Percentiles rank a stretch among this genome's conserved stretches.
Conservation (phyloP, 1,139 yeast genomes). For the Taphrina betulina region DNA sequence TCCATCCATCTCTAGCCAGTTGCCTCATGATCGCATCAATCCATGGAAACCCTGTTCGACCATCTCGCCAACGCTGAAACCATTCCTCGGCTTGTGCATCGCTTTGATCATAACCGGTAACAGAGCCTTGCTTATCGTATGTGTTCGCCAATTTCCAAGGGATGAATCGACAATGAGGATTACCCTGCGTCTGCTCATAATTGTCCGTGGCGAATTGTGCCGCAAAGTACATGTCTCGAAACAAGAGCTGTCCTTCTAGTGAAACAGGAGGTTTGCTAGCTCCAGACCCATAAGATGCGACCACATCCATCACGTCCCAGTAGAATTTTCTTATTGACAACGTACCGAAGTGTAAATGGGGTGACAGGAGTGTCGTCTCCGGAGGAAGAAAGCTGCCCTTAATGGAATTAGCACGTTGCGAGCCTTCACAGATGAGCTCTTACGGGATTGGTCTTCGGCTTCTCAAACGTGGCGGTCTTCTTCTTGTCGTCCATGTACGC, state of each 20-base stretch:
- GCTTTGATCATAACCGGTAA: slow-evolving; percentile 6
- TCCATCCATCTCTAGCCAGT: slow-evolving; percentile 29
- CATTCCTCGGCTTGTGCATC: slow-evolving; percentile 25
- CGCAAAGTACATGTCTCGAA: slow-evolving; percentile 33
- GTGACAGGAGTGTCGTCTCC: slow-evolving; percentile 29
- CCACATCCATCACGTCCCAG: slow-evolving; percentile 26
- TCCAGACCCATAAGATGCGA: slow-evolving; percentile 17
- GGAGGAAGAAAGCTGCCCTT: slow-evolving; percentile 29
- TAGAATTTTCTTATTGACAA: slow-evolving; percentile 27
- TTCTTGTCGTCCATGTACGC: slow-evolving; percentile 24
- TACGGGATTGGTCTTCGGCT: slow-evolving; percentile 31
- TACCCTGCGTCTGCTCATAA: slow-evolving; percentile 28
- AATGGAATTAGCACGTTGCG: background rate
- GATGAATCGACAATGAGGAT: slow-evolving; percentile 29
- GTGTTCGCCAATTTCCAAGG: slow-evolving; percentile 28
- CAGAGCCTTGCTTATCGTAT: slow-evolving; percentile 8
- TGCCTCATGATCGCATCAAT: slow-evolving; percentile 33
- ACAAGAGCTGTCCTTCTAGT: slow-evolving; percentile 27
- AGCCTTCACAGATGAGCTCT: background rate
- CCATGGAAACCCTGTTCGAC: slow-evolving; percentile 33
- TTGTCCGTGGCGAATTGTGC: slow-evolving; percentile 24
- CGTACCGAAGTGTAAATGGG: slow-evolving; percentile 30
- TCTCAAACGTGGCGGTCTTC: slow-evolving; percentile 29
- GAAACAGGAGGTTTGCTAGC: slow-evolving; percentile 26
- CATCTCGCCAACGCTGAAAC: slow-evolving; percentile 26